Evolutionary conservation across 2,329 filamentous ascomycete species (phyloP).

Genomic region (Neurospora crassa): DNA sequence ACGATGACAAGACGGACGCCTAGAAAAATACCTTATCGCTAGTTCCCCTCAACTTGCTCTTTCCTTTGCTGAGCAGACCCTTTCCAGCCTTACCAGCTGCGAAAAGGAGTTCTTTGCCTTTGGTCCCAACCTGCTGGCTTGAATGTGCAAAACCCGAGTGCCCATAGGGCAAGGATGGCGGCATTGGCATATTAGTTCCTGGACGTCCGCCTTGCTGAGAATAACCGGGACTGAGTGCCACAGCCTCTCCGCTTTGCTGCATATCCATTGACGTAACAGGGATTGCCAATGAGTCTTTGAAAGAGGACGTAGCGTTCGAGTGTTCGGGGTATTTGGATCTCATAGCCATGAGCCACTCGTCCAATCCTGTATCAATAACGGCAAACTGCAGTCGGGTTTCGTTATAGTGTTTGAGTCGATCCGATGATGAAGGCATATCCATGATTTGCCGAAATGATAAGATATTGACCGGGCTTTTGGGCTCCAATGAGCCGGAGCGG

Average conservation of each 20-base stretch:
- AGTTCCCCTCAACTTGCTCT: conserved; percentile 65
- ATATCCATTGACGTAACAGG: neutral
- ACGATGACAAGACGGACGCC: conserved; percentile 18
- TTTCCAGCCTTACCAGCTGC: conserved; percentile 84
- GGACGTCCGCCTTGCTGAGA: conserved; percentile 36
- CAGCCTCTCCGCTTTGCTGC: conserved; percentile 13
- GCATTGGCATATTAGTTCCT: conserved; percentile 25
- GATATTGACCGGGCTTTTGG: conserved; percentile 25
- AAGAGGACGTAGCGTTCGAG: conserved; percentile 26
- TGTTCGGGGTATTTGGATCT: conserved; percentile 39
- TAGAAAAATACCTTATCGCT: conserved; percentile 85
- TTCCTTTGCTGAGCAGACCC: conserved; percentile 83
- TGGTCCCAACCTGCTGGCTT: conserved; percentile 60
- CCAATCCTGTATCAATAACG: conserved; percentile 64
- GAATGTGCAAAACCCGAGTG: conserved; percentile 42
- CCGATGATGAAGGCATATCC: conserved; percentile 50
- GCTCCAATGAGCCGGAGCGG: conserved; percentile 6
- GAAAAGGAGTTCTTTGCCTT: conserved; percentile 83
- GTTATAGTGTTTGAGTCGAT: conserved; percentile 67
- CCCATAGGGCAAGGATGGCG: conserved; percentile 29
- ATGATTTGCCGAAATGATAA: conserved; percentile 70
- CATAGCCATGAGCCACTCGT: conserved; percentile 42
- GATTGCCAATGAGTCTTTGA: conserved; percentile 13
- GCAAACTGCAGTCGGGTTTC: conserved; percentile 64
- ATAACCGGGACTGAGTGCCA: conserved; percentile 33